Conservation (phyloP, 2,329 filamentous ascomycete species). For the Phialophora verrucosa region DNA sequence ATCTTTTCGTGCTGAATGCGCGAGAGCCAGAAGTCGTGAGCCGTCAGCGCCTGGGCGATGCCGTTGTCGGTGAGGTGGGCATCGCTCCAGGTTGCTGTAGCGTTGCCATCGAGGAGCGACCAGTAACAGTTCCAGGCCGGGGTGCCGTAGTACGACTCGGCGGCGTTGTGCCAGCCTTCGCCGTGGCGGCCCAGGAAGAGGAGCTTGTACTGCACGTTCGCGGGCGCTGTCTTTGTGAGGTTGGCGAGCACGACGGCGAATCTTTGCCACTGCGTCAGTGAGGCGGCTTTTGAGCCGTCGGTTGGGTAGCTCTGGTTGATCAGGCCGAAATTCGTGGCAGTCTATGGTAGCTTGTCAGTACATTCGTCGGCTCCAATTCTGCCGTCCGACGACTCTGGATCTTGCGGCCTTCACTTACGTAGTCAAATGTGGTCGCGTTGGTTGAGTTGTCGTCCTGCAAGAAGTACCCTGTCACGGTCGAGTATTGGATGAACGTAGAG, state of each 20-base stretch:
- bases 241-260: slow-evolving; percentile 55
- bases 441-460: slow-evolving; percentile 57
- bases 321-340: slow-evolving; percentile 56
- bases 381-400: not conserved
- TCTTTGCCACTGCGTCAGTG: slow-evolving; percentile 61
- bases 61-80: slow-evolving; percentile 62
- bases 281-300: slow-evolving; percentile 44
- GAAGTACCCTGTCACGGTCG: slow-evolving; percentile 56
- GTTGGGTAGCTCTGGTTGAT: slow-evolving; percentile 53
- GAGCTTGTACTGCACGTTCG: slow-evolving; percentile 57
- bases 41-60: slow-evolving; percentile 57
- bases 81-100: slow-evolving; percentile 61
- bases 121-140: slow-evolving; percentile 67
- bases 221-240: slow-evolving; percentile 50
- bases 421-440: slow-evolving; percentile 55
- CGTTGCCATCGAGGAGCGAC: slow-evolving; percentile 64
- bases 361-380: not conserved
- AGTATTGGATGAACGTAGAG: slow-evolving; percentile 41
- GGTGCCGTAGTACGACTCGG: slow-evolving; percentile 63
- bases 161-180: slow-evolving; percentile 67
- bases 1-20: slow-evolving; percentile 56
- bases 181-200: slow-evolving; percentile 67
- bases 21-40: slow-evolving; percentile 56
- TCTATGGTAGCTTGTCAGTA: slow-evolving; percentile 41
- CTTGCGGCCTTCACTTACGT: slow-evolving; percentile 45